Conservation (phyloP, 371 early-diverging fungal species). For the Rhizomucor pusillus region DNA sequence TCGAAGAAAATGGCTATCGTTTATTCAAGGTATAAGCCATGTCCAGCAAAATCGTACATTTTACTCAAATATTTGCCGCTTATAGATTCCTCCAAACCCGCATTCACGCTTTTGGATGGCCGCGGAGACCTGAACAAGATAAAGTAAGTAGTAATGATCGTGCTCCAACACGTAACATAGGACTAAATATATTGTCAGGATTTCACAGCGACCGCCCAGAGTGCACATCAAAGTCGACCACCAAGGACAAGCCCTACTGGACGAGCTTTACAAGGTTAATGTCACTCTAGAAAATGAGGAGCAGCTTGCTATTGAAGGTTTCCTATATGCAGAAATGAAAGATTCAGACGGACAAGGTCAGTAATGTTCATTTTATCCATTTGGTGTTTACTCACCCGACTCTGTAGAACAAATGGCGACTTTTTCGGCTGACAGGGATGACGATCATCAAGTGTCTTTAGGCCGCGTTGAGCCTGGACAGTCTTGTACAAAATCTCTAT, state of each 20-base stretch:
- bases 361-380: background rate
- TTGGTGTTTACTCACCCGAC: slow-evolving; percentile 4
- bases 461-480: slow-evolving; percentile 27
- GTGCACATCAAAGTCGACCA: slow-evolving; percentile 54
- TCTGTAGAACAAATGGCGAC: slow-evolving; percentile 28
- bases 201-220: slow-evolving; percentile 67
- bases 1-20: slow-evolving; percentile 29
- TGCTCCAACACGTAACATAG: background rate
- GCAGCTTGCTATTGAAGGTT: slow-evolving; percentile 43
- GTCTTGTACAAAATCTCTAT: slow-evolving; percentile 17
- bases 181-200: slow-evolving; percentile 24
- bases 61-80: background rate
- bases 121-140: slow-evolving; percentile 52
- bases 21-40: slow-evolving; percentile 12
- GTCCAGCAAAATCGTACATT: background rate
- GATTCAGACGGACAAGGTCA: slow-evolving; percentile 41
- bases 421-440: slow-evolving; percentile 11
- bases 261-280: slow-evolving; percentile 63
- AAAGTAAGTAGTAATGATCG: slow-evolving; percentile 24
- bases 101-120: slow-evolving; percentile 49
- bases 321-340: slow-evolving; percentile 48
- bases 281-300: slow-evolving; percentile 66
- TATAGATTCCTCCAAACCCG: slow-evolving; percentile 7
- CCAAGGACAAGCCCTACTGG: slow-evolving; percentile 63
- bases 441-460: slow-evolving; percentile 11